Evolutionary conservation across 495 filamentous ascomycete species (phyloP).

Genomic region (Friedmanniomyces simplex): DNA sequence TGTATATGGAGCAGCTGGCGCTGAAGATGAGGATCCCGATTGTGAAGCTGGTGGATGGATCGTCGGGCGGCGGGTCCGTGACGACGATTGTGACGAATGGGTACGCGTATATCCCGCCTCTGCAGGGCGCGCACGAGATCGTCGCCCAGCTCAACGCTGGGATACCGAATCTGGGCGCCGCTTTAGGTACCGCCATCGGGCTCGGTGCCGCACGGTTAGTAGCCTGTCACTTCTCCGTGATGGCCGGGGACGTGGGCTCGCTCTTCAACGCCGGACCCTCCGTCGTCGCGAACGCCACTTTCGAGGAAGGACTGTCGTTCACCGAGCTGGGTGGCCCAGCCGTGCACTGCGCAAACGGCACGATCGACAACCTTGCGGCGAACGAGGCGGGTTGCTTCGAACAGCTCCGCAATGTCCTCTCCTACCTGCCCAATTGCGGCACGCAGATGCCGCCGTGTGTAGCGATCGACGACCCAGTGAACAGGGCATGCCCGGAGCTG

Average conservation of each 20-base stretch:
- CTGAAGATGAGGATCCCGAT: conserved; percentile 39
- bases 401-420: conserved; percentile 45
- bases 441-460: conserved; percentile 42
- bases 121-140: conserved; percentile 38
- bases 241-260: conserved; percentile 51
- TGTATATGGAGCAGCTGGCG: conserved; percentile 45
- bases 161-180: conserved; percentile 48
- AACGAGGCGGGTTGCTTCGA: conserved; percentile 51
- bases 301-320: conserved; percentile 49
- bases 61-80: conserved; percentile 50
- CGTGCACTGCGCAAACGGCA: conserved; percentile 56
- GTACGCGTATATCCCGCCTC: conserved; percentile 47
- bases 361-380: conserved; percentile 52
- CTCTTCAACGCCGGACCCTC: conserved; percentile 56
- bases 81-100: conserved; percentile 46
- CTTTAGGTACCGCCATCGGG: conserved; percentile 53
- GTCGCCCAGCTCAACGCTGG: conserved; percentile 49
- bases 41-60: conserved; percentile 53
- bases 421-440: conserved; percentile 48
- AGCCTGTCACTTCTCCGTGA: conserved; percentile 54
- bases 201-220: conserved; percentile 52
- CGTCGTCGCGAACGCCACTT: conserved; percentile 48
- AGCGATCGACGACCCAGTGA: conserved; percentile 36
- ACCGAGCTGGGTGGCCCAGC: conserved; percentile 45
- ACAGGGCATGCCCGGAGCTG: conserved; percentile 39